Base-by-base conservation (phyloP, 192 early-diverging fungal genomes). In the Coemansia sp. region DNA sequence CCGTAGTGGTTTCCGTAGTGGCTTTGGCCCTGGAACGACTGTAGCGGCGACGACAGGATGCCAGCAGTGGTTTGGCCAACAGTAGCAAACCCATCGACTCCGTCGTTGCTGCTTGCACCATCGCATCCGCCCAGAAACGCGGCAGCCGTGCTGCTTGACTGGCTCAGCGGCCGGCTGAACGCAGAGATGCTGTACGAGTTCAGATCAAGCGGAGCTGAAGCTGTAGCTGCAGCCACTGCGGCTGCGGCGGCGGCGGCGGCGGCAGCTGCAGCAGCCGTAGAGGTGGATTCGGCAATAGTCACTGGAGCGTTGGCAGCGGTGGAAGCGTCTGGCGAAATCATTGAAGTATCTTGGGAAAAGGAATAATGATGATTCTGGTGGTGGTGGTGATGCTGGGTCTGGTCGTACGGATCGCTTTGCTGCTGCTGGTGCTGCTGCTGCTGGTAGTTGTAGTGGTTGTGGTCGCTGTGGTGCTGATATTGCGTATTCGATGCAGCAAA, bases 161-260 rank as follows among this genome's bases (percentile, higher is more conserved):
- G 75, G 21, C 61, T 68, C 4, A 83, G 69, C 48, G 80, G 80
- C 3, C 80, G 68, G 40, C 75, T 83, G 43, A 83, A 73, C 13
- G 80, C 75, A 45, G 80, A 83, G n/a, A 83, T 71, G 41, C 75
- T 83, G 60, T 83, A 82, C 2, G 79, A 53, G 45, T 69, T 74
- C 56, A 77, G 16, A 40, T 83, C 80, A 9, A 73, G 66, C 19
- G 64, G 42, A 41, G 57, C 57, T 8, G 69, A 43, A 16, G 57
- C 23, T 7, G 67, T 47, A 8, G 19, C 67, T 23, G 39, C 56
- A 3, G 65, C 40, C 42, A 54, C 48, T 38, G 67, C 61, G 15
- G 68, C 68, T 3, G 48, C 50, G 15, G 47, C 61, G 0, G 64
- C 68, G 12, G 64, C 68, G 12, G 56, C 61, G 4, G 62, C 62